Base-by-base conservation (phyloP, 495 filamentous ascomycete genomes). In the Cairneyella variabilis region DNA sequence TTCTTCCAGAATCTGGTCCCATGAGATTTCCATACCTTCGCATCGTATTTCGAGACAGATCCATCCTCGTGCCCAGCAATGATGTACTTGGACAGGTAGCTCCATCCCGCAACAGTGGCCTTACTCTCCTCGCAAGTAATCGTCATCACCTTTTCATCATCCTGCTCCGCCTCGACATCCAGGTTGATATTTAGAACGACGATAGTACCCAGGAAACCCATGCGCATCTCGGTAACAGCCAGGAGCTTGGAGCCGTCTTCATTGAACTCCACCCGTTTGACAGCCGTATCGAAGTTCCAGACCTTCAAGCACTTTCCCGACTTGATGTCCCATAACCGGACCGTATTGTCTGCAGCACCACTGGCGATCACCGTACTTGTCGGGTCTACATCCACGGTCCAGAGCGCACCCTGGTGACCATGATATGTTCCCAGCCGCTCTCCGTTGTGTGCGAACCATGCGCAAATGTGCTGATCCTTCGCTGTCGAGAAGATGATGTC, bases 11-110 rank as follows among this genome's bases (percentile, higher is more conserved):
- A n/a, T n/a, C n/a, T n/a, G n/a, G n/a, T n/a, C n/a, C n/a, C 7
- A 36, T 40, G 20, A 20, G 2, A 16, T 21, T 6, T 14, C 34
- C 62, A 27, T 76, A 88, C 87, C 85, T 96, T 97, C 48, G 78
- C 88, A 75, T 97, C 95, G 64, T 91, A 98, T 70, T 97, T 92
- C 54, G 87, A 91, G 50, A 98, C 82, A 48, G 82, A 86, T 60
- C 93, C 93, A 65, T 98, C 93, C 71, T 97, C 95, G 73, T 98
- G 93, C 41, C 90, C 95, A 42, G 91, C 90, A 60, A 98, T 93
- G 71, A 98, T 97, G 74, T 89, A 97, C 69, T 91, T 87, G 67
- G 79, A 80, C 59, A 93, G 59, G 69, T 88, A 97, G 71, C 90
- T 92, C 89, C 91, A 98, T 27, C 89, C 92, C 12, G 93, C 93